phyloP scores from a whole-genome alignment of 192 early-diverging fungal species.

The Dissophora globulifera region DNA sequence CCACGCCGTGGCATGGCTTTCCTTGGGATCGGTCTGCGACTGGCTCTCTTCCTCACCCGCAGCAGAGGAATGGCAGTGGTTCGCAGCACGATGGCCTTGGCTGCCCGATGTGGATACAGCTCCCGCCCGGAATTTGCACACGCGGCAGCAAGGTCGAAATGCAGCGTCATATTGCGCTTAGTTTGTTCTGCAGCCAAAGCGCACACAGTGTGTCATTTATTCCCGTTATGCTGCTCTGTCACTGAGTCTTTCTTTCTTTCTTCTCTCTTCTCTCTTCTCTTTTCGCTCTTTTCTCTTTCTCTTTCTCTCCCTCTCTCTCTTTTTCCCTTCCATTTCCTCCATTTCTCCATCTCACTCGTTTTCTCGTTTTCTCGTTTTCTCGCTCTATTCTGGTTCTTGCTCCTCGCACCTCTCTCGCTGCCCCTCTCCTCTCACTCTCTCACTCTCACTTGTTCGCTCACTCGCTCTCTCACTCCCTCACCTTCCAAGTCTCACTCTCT shows the following conservation, averaged over 20 bases:
- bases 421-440: background rate
- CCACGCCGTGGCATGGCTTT: too few relatives aligned
- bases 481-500: background rate
- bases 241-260: background rate
- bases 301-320: constrained; percentile 1
- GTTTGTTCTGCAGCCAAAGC: too few relatives aligned
- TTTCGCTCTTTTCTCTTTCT: background rate
- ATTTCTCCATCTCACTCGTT: background rate
- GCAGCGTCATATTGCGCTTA: too few relatives aligned
- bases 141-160: too few relatives aligned
- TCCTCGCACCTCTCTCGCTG: background rate
- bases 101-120: too few relatives aligned
- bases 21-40: too few relatives aligned
- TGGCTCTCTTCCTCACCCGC: too few relatives aligned
- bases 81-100: too few relatives aligned
- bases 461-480: background rate
- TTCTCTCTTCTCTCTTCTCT: background rate
- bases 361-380: background rate
- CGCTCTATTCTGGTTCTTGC: background rate
- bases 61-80: too few relatives aligned
- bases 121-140: too few relatives aligned
- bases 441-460: background rate
- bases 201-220: too few relatives aligned
- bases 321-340: background rate
- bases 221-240: background rate